Base-by-base conservation (phyloP, 257 asterid genomes). In the Ocimum tenuiflorum region DNA sequence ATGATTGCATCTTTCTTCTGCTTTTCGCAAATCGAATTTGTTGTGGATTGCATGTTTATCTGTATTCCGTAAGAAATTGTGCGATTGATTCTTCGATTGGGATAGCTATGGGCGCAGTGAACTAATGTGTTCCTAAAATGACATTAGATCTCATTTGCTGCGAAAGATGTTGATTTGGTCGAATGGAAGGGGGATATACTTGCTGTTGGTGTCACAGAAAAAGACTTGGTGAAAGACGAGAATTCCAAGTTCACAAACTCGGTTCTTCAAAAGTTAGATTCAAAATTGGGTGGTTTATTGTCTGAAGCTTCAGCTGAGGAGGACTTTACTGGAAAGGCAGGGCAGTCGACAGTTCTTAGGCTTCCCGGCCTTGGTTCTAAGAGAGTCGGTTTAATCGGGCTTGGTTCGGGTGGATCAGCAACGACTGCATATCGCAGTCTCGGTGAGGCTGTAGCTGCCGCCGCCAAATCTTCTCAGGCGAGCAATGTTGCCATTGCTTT, bases 101-200 rank as follows among this genome's bases (percentile, higher is more conserved):
- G 27, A 29, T 9, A 14, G 23, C 56, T 41, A 13, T 41, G 13
- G 47, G 45, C 7, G 18, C 20, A 45, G 23, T 73, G 6, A 75
- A 35, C 48, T 76, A 63, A 39, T 20, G 4, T 63, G 20, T 60
- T 58, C 65, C 9, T 65, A 12, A 54, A 61, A 46, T 71, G 24
- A 71, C 63, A 65, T 51, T 69, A 91, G 96, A 81, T 91, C 74
- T 82, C 92, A 29, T 82, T 91, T 84, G 76, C 85, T 59, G 97
- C 96, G 18, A 89, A 91, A 85, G 97, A 87, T 69, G 77, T 81
- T 75, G 96, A 89, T 85, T 63, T 87, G 77, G 85, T 78, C 5
- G 95, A 85, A 81, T 91, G 98, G 98, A 91, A 89, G 76, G 98
- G 98, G 19, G 98, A 89, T 76, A 78, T 91, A 49, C 88, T 91